phyloP scores from a whole-genome alignment of 495 filamentous ascomycete species.

The Aspergillus cavernicola region DNA sequence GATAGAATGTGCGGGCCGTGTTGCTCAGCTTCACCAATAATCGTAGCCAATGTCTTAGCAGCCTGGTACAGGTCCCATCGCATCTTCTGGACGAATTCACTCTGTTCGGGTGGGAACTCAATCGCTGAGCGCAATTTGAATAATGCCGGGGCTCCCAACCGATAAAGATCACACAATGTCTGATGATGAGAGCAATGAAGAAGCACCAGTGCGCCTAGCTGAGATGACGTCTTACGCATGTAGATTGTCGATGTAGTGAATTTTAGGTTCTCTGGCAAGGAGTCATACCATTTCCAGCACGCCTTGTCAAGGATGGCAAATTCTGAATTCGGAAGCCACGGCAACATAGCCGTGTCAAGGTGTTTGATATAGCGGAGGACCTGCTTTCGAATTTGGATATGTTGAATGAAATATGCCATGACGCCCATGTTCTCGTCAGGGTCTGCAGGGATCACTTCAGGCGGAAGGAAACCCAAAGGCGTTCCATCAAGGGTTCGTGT shows the following conservation, averaged over 20 bases:
- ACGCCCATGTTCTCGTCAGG: constrained; percentile 28
- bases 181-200: constrained; percentile 30
- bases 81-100: constrained; percentile 19
- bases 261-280: constrained; percentile 26
- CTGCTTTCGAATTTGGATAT: constrained; percentile 28
- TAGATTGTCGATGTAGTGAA: constrained; percentile 29
- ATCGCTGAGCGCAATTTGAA: constrained; percentile 31
- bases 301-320: constrained; percentile 25
- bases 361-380: constrained; percentile 34
- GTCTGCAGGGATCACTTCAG: constrained; percentile 10
- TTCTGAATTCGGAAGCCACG: constrained; percentile 28
- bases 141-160: constrained; percentile 28
- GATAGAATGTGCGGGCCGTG: constrained; percentile 26
- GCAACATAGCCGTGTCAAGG: constrained; percentile 26
- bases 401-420: constrained; percentile 31
- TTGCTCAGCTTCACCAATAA: constrained; percentile 23
- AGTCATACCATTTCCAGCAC: constrained; percentile 27
- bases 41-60: constrained; percentile 24
- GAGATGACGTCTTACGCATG: constrained; percentile 28
- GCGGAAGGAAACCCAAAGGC: constrained; percentile 23
- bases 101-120: constrained; percentile 29
- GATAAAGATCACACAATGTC: constrained; percentile 32
- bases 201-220: constrained; percentile 29
- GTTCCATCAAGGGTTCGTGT: constrained; percentile 26
- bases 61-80: constrained; percentile 27